Base-by-base conservation (phyloP, 2,329 filamentous ascomycete genomes). In the Sarocladium oryzae region DNA sequence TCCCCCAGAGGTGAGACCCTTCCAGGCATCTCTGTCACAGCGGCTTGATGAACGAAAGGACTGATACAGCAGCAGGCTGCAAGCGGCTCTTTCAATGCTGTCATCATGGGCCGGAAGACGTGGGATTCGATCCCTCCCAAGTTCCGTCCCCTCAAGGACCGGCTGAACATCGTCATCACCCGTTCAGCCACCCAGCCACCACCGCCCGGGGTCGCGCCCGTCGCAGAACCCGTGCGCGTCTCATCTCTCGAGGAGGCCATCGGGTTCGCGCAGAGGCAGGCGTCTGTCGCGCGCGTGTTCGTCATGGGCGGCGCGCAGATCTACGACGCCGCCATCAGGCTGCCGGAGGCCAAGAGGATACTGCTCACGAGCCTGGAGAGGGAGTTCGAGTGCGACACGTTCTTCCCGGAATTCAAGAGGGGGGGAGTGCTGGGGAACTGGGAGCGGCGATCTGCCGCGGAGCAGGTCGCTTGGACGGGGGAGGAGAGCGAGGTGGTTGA, bases 71-170 rank as follows among this genome's bases (percentile, higher is more conserved):
- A 10, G 20, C 23, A 41, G 68, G 54, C 61, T 3, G 59, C 68
- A 2, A 53, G 67, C 7, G 56, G 63, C 1, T 58, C 70, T 37
- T 53, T 71, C 57, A 92, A 91, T 66, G 87, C 88, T 16, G 88
- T 97, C 49, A 86, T 99, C 59, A 99, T 99, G 93, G 93, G 93
- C 54, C 87, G 93, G 63, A 96, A 95, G 69, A 99, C 93, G 0
- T 99, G 92, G 85, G 89, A 95, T 50, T 89, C 84, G 56, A 92
- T 99, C 54, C 92, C 93, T 2, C 63, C 74, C 6, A 78, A 76
- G 49, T 90, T 93, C 65, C 79, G 90, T 2, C 93, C 93, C 16
- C 76, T 99, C 30, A 84, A 82, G 55, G 86, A 83, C 55, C 77
- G 93, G 9, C 73, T 90, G 49, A 97, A 96, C 67, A 81, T 96